Conservation (phyloP, 345 rosid species). For the Eucalyptus marginata region DNA sequence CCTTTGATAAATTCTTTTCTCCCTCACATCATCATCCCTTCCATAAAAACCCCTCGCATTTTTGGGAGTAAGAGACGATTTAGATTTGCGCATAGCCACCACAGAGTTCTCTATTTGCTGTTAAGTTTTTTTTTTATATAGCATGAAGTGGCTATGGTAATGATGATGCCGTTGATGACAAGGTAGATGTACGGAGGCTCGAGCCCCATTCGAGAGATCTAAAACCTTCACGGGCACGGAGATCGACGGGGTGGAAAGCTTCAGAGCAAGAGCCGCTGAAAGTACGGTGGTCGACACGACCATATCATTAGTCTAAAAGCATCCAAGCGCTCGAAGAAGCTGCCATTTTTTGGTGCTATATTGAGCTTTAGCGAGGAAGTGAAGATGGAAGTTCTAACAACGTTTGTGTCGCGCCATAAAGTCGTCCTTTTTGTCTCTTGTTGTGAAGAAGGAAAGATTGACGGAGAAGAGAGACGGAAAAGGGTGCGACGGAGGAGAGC, state of each 20-base stretch:
- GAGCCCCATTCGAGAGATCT: too few relatives aligned
- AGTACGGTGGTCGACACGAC: not conserved
- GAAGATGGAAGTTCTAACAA: not conserved
- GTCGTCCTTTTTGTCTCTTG: not conserved
- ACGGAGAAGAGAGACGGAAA: not conserved
- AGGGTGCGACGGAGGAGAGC: not conserved
- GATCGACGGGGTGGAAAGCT: too few relatives aligned
- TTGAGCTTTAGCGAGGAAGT: not conserved
- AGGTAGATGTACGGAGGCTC: too few relatives aligned
- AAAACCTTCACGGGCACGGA: too few relatives aligned
- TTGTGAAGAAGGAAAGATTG: not conserved
- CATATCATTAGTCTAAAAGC: not conserved
- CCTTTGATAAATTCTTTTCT: not conserved
- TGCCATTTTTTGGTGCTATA: not conserved
- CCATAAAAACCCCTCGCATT: too few relatives aligned
- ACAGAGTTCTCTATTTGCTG: rapidly evolving
- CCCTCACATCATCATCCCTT: too few relatives aligned
- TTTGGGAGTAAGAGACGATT: too few relatives aligned
- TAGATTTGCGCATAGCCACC: too few relatives aligned
- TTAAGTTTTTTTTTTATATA: too few relatives aligned
- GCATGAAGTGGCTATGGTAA: too few relatives aligned
- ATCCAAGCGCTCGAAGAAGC: not conserved
- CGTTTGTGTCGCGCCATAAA: not conserved
- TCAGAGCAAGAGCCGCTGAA: not conserved
- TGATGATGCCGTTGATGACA: too few relatives aligned